Base-by-base conservation (phyloP, 2,329 filamentous ascomycete genomes). In the Colletotrichum sp. region DNA sequence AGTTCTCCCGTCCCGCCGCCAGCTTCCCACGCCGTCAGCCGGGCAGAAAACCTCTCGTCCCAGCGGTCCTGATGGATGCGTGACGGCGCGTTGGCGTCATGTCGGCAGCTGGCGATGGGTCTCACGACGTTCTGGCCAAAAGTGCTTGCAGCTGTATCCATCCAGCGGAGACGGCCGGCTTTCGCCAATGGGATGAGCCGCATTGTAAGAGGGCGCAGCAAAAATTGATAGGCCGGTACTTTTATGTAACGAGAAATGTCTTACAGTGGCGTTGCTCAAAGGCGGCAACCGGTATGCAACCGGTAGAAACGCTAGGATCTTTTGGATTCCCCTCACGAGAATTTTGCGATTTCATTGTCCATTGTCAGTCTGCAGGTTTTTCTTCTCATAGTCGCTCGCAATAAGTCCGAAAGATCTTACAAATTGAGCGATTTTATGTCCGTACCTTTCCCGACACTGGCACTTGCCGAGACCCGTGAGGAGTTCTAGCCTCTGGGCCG, bases 61-160 rank as follows among this genome's bases (percentile, higher is more conserved):
- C 44, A 52, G 44, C 44, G n/a, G 44, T 4, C 8, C 24, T 30
- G 68, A 52, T 57, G 72, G 72, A 44, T 22, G 24, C 72, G 36
- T 75, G 69, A 75, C 63, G 72, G 55, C 34, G 68, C 22, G 55
- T 59, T 72, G 72, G 72, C 72, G 72, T 75, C 72, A 75, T 75
- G 69, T 59, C 26, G 69, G 69, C 69, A 68, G 18, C 63, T 55
- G 39, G 36, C 30, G 32, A 71, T 66, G 68, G 68, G 68, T 62
- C 63, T 34, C 48, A 39, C 52, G 60, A 36, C 26, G 72, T 67
- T 75, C 72, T 66, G 57, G 72, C 68, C 69, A 62, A 39, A 64
- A 75, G 69, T 72, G 63, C 72, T 75, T 44, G 69, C 72, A 62
- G 48, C 24, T 36, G 63, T 65, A 65, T 24, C 63, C 63, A 18